A percentile compares a stretch with the other conserved stretches of the same genome.
These are phyloP conservation scores for Zygosaccharomyces lentus DNA, from an alignment of 805 yeast genomes.

Conservation along the genomic window DNA sequence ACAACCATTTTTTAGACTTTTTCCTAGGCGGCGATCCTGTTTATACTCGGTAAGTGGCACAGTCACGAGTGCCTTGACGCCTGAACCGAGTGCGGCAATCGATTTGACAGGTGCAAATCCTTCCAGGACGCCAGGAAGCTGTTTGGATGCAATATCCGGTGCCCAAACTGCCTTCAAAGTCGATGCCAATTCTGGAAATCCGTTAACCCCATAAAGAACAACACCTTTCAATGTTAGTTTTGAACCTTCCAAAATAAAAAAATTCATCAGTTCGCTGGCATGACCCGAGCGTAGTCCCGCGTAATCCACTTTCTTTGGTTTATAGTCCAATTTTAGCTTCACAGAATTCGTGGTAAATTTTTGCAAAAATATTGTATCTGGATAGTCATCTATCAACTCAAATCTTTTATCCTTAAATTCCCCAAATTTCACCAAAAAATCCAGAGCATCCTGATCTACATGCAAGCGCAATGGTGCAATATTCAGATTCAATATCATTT, in stretches of 20 bases:
- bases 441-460: conserved; percentile 91
- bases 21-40: conserved; percentile 63
- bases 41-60: conserved; percentile 72
- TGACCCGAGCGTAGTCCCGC: conserved; percentile 83
- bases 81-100: conserved; percentile 70
- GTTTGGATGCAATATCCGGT: conserved; percentile 81
- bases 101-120: conserved; percentile 83
- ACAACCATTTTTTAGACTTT: conserved; percentile 74
- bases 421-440: conserved; percentile 72
- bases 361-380: conserved; percentile 65
- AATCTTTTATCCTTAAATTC: conserved; percentile 74
- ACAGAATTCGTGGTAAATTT: conserved; percentile 59
- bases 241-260: conserved; percentile 85
- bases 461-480: conserved; percentile 75
- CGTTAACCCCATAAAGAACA: conserved; percentile 69
- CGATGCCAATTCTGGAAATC: conserved; percentile 56
- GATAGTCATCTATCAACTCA: conserved; percentile 51
- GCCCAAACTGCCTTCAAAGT: conserved; percentile 71
- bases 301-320: conserved; percentile 85
- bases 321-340: conserved; percentile 73
- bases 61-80: conserved; percentile 66
- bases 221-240: conserved; percentile 59
- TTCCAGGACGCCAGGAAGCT: conserved; percentile 71
- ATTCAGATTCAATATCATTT: conserved; percentile 47
- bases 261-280: conserved; percentile 76